A percentile compares a stretch with the other conserved stretches of the same genome.
Conservation (phyloP, 257 asterid genomes). For the Solanum megistacrolobum region DNA sequence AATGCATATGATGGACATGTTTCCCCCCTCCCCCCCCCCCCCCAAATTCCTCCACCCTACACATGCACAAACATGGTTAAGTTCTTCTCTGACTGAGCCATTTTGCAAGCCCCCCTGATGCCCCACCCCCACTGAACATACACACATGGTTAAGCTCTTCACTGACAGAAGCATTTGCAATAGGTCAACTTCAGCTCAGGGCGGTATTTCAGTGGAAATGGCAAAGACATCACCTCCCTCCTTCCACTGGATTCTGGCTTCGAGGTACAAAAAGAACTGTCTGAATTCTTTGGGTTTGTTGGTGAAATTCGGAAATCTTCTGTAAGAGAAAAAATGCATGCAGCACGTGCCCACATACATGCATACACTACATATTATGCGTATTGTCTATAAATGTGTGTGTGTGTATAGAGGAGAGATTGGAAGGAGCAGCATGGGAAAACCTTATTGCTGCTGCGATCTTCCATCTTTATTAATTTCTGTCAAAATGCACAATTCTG, state of each 20-base stretch:
- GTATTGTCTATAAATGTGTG: background rate
- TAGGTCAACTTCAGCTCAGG: slow-evolving; percentile 98
- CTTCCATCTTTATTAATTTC: background rate
- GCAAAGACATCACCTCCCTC: slow-evolving; percentile 40
- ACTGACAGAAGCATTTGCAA: slow-evolving; percentile 11
- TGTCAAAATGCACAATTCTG: background rate
- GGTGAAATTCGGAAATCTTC: background rate
- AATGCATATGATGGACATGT: background rate
- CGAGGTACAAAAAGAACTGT: slow-evolving; percentile 41
- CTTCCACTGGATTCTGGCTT: slow-evolving; percentile 98
- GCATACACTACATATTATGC: background rate
- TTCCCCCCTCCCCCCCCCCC: background rate
- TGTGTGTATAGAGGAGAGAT: background rate
- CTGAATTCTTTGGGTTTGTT: background rate
- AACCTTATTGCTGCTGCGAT: background rate
- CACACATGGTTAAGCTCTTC: background rate
- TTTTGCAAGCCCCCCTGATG: background rate
- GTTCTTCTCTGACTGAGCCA: background rate
- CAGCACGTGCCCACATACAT: background rate
- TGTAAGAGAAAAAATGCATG: background rate
- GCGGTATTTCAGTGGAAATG: slow-evolving; percentile 67
- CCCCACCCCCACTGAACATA: background rate
- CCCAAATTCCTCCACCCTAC: too few species aligned
- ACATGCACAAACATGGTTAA: too few species aligned
- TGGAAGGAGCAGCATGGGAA: background rate